Evolutionary conservation across 495 filamentous ascomycete species (phyloP).

Genomic region (Aspergillus egyptiacus): DNA sequence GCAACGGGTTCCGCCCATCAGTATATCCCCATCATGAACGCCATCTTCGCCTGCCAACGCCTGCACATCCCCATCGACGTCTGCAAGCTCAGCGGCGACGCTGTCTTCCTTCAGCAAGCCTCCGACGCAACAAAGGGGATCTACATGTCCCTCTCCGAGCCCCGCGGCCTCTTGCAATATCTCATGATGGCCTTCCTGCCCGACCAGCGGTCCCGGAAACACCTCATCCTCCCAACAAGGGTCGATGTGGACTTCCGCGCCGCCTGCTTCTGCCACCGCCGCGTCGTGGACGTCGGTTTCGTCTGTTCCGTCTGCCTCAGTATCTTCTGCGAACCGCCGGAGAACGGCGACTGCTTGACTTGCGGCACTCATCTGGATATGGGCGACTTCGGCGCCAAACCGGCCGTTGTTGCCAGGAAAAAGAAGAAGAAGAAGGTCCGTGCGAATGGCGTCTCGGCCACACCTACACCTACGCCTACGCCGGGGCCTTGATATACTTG

Average conservation of each 20-base stretch:
- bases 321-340: constrained; percentile 65
- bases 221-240: constrained; percentile 70
- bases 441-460: constrained; percentile 36
- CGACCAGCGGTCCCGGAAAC: constrained; percentile 58
- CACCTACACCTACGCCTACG: constrained; percentile 39
- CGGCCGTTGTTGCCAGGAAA: constrained; percentile 63
- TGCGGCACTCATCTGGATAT: constrained; percentile 79
- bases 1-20: constrained; percentile 78
- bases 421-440: constrained; percentile 66
- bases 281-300: constrained; percentile 84
- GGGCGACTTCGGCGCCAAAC: constrained; percentile 65
- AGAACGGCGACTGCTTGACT: constrained; percentile 73
- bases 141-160: constrained; percentile 66
- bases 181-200: constrained; percentile 92
- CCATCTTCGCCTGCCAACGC: constrained; percentile 87
- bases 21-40: constrained; percentile 97
- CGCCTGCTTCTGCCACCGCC: constrained; percentile 93
- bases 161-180: constrained; percentile 73
- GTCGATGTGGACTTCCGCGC: constrained; percentile 91
- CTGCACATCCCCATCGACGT: constrained; percentile 85
- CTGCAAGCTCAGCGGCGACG: constrained; percentile 73
- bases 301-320: constrained; percentile 95
- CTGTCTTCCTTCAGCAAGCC: constrained; percentile 93
- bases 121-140: constrained; percentile 83
- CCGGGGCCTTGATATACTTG: constrained; percentile 33